Base-by-base conservation (phyloP, 177 flowering plant species). In the Tripterygium wilfordii region DNA sequence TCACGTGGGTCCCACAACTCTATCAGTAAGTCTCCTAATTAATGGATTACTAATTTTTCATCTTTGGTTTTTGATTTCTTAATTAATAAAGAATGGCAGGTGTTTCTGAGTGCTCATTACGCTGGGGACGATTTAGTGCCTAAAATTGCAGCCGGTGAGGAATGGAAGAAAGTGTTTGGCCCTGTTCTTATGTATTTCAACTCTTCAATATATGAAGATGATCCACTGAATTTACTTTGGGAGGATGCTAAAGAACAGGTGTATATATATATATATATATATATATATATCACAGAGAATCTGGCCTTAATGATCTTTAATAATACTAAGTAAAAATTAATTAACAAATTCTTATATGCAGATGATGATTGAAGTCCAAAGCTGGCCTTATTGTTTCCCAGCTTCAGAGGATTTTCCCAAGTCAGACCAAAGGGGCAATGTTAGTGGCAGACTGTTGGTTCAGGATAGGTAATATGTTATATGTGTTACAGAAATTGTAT, bases 141-240 rank as follows among this genome's bases (percentile, higher is more conserved):
- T 0, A 89, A 82, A 48, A 64, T 86, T 49, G 62, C 17, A 38
- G 42, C 67, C 1, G 77, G 75, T 3, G 99, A 94, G 60, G 48
- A 70, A 8, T 89, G 99, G 98, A 86, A 86, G 63, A 89, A 92
- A 50, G 91, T 85, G 15, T 87, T 84, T 45, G 96, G 98, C 5
- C 98, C 98, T 1, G 74, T 92, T 42, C 86, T 78, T 25, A 72
- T 92, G 18, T 86, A 92, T 58, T 54, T 89, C 7, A 92, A 92
- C 62, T 76, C 83, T 23, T 36, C 16, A 5, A 21, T 19, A 7
- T 44, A 28, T 2, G 58, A 50, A 13, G 69, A 43, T 5, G 74
- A 75, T 36, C 68, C 72, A 0, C 42, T 36, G n/a, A n/a, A n/a
- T n/a, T 33, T 27, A 13, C 85, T 92, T 0, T 92, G 98, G 98